Evolutionary conservation across 257 asterid genomes (phyloP).

Genomic region (Lycium barbarum): DNA sequence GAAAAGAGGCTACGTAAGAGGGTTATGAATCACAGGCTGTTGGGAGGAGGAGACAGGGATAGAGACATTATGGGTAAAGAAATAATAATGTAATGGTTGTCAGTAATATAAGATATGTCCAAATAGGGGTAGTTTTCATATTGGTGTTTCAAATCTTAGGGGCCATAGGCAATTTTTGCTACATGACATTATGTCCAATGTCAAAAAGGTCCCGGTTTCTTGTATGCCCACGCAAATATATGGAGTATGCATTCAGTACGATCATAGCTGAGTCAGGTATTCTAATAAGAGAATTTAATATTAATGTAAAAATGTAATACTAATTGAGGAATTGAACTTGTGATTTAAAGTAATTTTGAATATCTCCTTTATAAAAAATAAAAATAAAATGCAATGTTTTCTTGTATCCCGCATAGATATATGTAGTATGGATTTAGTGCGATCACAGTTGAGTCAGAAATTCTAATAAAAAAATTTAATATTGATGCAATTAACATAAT

Average conservation of each 20-base stretch:
- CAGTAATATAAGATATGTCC: conserved; percentile 52
- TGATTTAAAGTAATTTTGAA: too few species aligned
- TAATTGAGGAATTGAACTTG: too few species aligned
- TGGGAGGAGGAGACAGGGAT: conserved; percentile 47
- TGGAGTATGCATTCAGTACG: not conserved
- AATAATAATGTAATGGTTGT: conserved; percentile 55
- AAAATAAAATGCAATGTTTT: too few species aligned
- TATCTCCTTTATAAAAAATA: too few species aligned
- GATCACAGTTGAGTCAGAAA: conserved; percentile 1
- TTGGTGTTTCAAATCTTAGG: conserved; percentile 52
- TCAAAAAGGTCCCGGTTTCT: conserved; percentile 10
- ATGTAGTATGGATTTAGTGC: too few species aligned
- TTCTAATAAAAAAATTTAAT: not conserved
- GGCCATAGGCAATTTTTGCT: conserved; percentile 44
- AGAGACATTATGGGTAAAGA: conserved; percentile 41
- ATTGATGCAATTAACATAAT: not conserved
- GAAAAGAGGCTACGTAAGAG: conserved; percentile 48
- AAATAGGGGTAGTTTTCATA: conserved; percentile 61
- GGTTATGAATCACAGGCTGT: conserved; percentile 43
- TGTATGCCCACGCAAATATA: not conserved
- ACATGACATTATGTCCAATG: conserved; percentile 29
- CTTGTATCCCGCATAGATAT: too few species aligned
- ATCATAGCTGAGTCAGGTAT: conserved; percentile 17
- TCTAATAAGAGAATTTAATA: not conserved
- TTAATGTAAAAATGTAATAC: not conserved